These are phyloP conservation scores for Gossypium ekmanianum DNA, from an alignment of 345 rosid genomes.

Conservation along the genomic window DNA sequence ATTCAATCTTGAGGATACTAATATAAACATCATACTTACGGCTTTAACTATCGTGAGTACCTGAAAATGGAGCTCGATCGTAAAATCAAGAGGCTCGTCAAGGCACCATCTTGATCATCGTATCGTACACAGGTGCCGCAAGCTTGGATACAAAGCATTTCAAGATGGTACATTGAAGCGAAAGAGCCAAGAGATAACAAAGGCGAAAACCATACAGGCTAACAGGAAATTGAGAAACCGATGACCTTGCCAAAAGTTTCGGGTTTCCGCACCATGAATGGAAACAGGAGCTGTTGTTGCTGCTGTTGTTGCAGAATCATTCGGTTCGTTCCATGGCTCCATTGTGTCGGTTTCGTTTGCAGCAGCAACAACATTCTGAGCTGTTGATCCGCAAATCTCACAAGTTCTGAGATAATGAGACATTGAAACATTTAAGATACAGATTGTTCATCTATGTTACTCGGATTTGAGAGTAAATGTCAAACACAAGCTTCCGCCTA, in stretches of 20 bases:
- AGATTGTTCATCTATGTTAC: not conserved
- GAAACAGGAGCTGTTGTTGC: conserved; percentile 29
- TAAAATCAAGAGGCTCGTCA: not conserved
- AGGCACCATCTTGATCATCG: conserved; percentile 6
- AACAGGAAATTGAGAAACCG: conserved; percentile 81
- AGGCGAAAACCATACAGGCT: conserved; percentile 91
- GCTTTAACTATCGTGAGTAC: not conserved
- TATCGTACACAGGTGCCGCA: not conserved
- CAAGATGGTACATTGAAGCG: conserved; percentile 78
- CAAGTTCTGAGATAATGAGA: conserved; percentile 53
- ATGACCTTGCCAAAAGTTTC: conserved; percentile 80
- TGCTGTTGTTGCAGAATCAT: conserved; percentile 22
- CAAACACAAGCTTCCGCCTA: no score
- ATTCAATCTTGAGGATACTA: not conserved
- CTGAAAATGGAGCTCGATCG: not conserved
- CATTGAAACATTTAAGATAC: not conserved
- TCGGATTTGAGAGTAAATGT: not conserved
- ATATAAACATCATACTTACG: not conserved
- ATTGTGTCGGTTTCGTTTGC: conserved; percentile 41
- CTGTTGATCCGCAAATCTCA: conserved; percentile 89
- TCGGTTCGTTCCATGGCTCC: conserved; percentile 44
- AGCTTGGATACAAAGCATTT: not conserved
- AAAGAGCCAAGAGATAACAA: conserved; percentile 91
- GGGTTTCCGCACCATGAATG: conserved; percentile 31
- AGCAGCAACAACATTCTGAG: conserved; percentile 61